phyloP scores from a whole-genome alignment of 805 yeast species.

The Metschnikowia kunwiensis region DNA sequence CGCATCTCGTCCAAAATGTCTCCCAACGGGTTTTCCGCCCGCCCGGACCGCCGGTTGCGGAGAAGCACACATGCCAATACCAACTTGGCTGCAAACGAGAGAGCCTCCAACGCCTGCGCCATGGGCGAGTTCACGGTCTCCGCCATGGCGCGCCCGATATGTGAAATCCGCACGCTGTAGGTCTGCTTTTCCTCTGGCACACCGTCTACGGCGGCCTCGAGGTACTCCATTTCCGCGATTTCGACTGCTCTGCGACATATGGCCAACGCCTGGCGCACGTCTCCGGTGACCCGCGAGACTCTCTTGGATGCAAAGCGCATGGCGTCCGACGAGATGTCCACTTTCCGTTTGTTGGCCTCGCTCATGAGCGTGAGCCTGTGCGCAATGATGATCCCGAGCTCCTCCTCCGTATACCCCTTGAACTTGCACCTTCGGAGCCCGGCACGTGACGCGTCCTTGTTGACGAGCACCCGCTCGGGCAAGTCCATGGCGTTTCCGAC shows the following conservation, averaged over 20 bases:
- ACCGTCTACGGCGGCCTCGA: constrained; percentile 22
- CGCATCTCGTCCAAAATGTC: constrained; percentile 77
- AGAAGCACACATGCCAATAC: constrained; percentile 66
- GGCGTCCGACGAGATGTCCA: constrained; percentile 63
- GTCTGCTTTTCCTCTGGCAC: constrained; percentile 30
- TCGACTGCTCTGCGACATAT: constrained; percentile 89
- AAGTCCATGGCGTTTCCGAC: constrained; percentile 97
- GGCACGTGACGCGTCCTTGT: constrained; percentile 85
- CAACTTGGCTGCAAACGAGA: constrained; percentile 70
- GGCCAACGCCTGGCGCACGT: constrained; percentile 88
- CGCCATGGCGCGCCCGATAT: constrained; percentile 73
- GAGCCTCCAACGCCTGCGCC: constrained; percentile 50
- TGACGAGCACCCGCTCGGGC: constrained; percentile 83
- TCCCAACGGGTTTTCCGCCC: constrained; percentile 69
- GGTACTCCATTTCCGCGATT: constrained; percentile 67
- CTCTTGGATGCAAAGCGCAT: constrained; percentile 89
- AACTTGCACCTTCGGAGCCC: constrained; percentile 87
- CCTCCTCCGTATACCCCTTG: constrained; percentile 80
- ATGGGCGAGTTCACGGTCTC: constrained; percentile 78
- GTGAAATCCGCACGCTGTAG: constrained; percentile 63
- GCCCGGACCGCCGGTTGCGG: constrained; percentile 62
- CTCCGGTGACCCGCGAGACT: constrained; percentile 96
- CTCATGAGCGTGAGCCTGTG: constrained; percentile 56
- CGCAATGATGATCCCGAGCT: constrained; percentile 70
- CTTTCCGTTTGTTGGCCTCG: constrained; percentile 37